Conservation (phyloP, 73 alveolate species). For the Tetrahymena elliotti region DNA sequence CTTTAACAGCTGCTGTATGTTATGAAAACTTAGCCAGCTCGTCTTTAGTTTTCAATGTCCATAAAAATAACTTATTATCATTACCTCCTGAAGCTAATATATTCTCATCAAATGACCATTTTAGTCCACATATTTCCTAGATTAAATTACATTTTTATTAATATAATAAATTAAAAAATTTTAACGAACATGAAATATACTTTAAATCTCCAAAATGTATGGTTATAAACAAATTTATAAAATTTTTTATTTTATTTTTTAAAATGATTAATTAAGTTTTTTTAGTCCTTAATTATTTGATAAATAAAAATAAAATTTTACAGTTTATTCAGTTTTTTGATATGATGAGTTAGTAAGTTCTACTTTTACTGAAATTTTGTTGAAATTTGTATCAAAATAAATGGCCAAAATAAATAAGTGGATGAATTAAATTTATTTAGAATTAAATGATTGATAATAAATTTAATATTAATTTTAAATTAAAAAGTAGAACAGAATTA, state of each 20-base stretch:
- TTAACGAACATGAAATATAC: neutral
- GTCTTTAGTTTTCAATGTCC: conserved; percentile 30
- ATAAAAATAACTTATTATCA: conserved; percentile 31
- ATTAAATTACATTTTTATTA: no score
- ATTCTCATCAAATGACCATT: conserved; percentile 44
- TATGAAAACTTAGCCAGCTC: conserved; percentile 37
- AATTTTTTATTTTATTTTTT: no score
- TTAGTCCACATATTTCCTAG: conserved; percentile 57
- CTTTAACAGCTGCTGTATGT: conserved; percentile 96
- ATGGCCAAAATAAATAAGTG: no score
- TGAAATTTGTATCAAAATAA: neutral
- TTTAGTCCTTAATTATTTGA: no score
- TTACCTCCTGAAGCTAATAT: conserved; percentile 44
- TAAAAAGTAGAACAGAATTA: neutral
- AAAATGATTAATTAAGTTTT: no score
- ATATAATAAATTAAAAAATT: no score
- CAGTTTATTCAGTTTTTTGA: neutral
- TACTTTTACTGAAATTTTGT: neutral
- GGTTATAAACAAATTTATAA: neutral
- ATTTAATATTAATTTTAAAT: no score
- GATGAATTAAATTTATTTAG: neutral
- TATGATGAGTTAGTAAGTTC: neutral
- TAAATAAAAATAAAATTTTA: no score
- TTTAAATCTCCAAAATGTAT: no score
- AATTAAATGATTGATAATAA: neutral